A percentile compares a stretch with the other conserved stretches of the same genome.
Conservation (phyloP, 1,284 basidiomycete genomes). For the Xerocomus amazonicus region DNA sequence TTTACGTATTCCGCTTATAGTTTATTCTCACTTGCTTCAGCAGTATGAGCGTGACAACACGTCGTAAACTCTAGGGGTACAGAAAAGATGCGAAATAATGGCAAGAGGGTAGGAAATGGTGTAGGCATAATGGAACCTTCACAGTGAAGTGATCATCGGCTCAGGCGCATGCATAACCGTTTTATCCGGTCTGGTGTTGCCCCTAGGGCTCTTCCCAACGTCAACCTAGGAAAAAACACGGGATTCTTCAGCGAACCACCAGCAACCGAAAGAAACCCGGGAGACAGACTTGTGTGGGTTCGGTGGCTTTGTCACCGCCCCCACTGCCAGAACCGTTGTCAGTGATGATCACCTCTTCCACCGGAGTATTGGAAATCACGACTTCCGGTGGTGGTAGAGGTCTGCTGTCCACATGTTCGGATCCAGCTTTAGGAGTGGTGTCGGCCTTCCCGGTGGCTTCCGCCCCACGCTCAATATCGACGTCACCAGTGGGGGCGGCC, state of each 20-base stretch:
- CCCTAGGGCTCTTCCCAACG: neutral
- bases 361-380: neutral
- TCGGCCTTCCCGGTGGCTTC: neutral
- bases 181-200: neutral
- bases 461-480: slow-evolving; percentile 28
- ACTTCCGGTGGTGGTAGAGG: neutral
- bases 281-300: slow-evolving; percentile 24
- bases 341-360: neutral
- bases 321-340: neutral
- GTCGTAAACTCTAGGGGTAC: slow-evolving; percentile 20
- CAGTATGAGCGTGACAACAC: slow-evolving; percentile 9
- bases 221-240: slow-evolving; percentile 14
- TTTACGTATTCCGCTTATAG: slow-evolving; percentile 23
- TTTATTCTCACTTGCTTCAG: slow-evolving; percentile 12
- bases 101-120: neutral
- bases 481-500: neutral
- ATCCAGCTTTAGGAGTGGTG: neutral
- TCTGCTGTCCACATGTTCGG: neutral
- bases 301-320: neutral
- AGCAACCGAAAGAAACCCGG: neutral
- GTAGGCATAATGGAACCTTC: neutral
- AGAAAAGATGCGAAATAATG: neutral
- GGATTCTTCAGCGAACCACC: slow-evolving; percentile 16
- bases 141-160: neutral
- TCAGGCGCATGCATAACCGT: neutral